Evolutionary conservation across 176 grass and related monocot species (phyloP), one percentile per base, ranked within the genome.

Genomic region (Oryza meridionalis): DNA sequence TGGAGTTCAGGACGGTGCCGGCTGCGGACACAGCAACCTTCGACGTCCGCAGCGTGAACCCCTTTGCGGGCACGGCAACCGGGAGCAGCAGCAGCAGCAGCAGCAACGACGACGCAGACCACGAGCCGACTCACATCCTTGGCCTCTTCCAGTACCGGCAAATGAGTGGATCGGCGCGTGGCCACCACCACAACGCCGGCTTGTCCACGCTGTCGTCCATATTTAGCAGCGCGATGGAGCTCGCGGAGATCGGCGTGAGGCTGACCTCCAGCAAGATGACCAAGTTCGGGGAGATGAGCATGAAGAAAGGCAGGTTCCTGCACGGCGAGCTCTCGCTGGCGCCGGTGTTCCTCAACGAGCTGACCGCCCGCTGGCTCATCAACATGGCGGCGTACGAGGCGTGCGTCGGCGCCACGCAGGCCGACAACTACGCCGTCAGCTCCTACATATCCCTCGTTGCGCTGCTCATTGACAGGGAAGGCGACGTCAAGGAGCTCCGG

Each of bases 351-450:
- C 12, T 78, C 0, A 47, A 19, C 40, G 4, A 49, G 0, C 24
- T 79, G 1, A 79, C 59, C 12, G 2, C 1, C 3, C 67, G 77
- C 77, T 79, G 77, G 77, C 62, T 79, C 77, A 1, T 67, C 7
- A 79, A 79, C 77, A 67, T 79, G 77, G 77, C 40, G 13, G 77
- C 77, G 14, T 47, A 65, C 40, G 77, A 79, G 62, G 62, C 24
- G 42, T 29, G n/a, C 62, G 3, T 46, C 14, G 62, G 40, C 9
- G 62, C 31, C 3, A 7, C 74, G 16, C 19, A 3, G 22, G 47
- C 73, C 2, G 76, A 78, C 25, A 67, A 67, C 77, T 79, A 65
- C 15, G 63, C 62, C 7, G 43, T 80, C 63, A 80, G 77, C 25
- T 80, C 77, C 0, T 80, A 82, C 32, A 0, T 82, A 16, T 11